phyloP scores from a whole-genome alignment of 208 protist genomes.

The Blechomonas ayalai region DNA sequence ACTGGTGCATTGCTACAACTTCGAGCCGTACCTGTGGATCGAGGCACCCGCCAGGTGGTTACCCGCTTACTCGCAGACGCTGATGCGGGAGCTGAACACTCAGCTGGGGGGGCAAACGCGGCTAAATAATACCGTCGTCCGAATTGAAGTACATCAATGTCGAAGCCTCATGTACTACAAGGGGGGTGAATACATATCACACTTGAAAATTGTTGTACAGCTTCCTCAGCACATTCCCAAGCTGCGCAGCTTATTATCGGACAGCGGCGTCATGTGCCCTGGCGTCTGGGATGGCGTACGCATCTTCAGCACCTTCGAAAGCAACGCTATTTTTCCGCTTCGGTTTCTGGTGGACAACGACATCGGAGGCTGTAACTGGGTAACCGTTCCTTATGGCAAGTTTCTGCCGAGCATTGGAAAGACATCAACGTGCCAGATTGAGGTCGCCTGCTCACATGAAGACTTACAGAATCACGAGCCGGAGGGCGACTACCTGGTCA shows the following conservation, averaged over 20 bases:
- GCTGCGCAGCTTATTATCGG: constrained; percentile 68
- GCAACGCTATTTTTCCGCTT: constrained; percentile 97
- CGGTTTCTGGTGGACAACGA: constrained; percentile 98
- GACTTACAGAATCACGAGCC: constrained; percentile 80
- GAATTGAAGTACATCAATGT: constrained; percentile 68
- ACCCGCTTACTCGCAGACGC: constrained; percentile 53
- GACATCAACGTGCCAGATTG: constrained; percentile 88
- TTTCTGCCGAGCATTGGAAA: constrained; percentile 30
- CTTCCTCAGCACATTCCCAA: constrained; percentile 89
- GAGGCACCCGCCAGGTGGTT: constrained; percentile 76
- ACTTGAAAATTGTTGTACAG: constrained; percentile 85
- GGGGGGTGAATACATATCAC: constrained; percentile 27
- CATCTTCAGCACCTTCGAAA: constrained; percentile 96
- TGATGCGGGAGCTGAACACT: constrained; percentile 72
- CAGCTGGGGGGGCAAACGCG: constrained; percentile 54
- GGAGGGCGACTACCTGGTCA: constrained; percentile 89
- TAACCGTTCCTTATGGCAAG: constrained; percentile 76
- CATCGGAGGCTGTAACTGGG: constrained; percentile 94
- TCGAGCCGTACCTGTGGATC: constrained; percentile 96
- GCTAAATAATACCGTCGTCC: constrained; percentile 59
- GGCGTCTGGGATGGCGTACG: constrained; percentile 69
- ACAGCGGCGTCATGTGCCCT: constrained; percentile 59
- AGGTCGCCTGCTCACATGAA: constrained; percentile 87
- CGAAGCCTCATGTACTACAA: constrained; percentile 81
- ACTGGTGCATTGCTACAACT: constrained; percentile 92